Conservation (phyloP, 331 rosid genomes). For the Malus hybrid region DNA sequence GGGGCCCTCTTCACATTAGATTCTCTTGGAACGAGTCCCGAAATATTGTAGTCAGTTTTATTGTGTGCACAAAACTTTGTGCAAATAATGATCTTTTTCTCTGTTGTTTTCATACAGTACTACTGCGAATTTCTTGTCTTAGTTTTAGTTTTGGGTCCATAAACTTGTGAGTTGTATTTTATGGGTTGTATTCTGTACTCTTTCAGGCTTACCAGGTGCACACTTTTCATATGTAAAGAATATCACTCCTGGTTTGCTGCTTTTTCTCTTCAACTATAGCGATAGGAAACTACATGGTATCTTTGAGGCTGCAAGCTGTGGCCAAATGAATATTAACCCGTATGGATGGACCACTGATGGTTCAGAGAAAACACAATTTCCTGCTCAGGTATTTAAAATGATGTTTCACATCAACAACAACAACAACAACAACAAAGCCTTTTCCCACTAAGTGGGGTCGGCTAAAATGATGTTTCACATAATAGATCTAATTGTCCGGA, state of each 20-base stretch:
- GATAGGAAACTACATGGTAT: slow-evolving; percentile 75
- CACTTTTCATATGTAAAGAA: slow-evolving; percentile 47
- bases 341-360: slow-evolving; percentile 70
- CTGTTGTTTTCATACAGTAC: neutral
- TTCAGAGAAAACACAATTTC: slow-evolving; percentile 60
- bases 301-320: slow-evolving; percentile 69
- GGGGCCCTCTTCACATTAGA: neutral
- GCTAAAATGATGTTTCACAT: neutral
- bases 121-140: neutral
- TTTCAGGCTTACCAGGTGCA: slow-evolving; percentile 52
- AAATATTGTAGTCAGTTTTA: neutral
- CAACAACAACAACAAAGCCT: too few species aligned
- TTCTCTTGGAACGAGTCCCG: neutral
- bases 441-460: too few species aligned
- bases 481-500: neutral
- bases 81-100: neutral
- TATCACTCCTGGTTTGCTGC: slow-evolving; percentile 69
- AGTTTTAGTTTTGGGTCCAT: neutral
- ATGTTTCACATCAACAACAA: too few species aligned
- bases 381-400: slow-evolving; percentile 61
- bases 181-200: slow-evolving; percentile 8
- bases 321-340: slow-evolving; percentile 65
- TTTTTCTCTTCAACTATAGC: slow-evolving; percentile 76
- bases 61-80: neutral
- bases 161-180: slow-evolving; percentile 4